Evolutionary conservation across 768 basidiomycete species (phyloP).

Genomic region (Collybia sordida): DNA sequence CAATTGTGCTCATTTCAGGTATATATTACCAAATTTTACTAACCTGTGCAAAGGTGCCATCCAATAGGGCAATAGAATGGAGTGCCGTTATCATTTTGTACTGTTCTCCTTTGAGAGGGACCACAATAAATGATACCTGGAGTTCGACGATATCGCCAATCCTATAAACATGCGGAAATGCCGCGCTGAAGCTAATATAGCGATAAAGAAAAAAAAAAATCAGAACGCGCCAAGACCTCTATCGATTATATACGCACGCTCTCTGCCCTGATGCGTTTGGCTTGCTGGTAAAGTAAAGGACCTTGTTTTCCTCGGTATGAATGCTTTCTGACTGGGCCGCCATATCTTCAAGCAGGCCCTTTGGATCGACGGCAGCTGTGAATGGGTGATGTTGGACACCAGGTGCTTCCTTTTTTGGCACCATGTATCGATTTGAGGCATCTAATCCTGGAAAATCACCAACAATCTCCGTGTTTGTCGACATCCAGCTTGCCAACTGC

Average conservation of each 20-base stretch:
- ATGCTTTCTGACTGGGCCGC: background rate
- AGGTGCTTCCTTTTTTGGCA: conserved; percentile 6
- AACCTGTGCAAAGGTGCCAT: conserved; percentile 10
- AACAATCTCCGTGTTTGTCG: background rate
- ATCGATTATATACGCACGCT: conserved; percentile 1
- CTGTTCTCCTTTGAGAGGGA: conserved; percentile 8
- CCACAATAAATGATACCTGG: conserved; percentile 9
- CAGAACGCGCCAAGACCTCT: too few relatives aligned
- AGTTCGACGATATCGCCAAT: conserved; percentile 13
- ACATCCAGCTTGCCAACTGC: background rate
- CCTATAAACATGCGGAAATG: conserved; percentile 6
- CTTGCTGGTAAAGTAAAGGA: conserved; percentile 7
- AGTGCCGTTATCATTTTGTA: conserved; percentile 11
- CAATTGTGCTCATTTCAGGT: too few relatives aligned
- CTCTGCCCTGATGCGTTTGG: background rate
- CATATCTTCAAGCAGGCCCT: conserved; percentile 7
- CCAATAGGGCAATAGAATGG: conserved; percentile 9
- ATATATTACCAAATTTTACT: too few relatives aligned
- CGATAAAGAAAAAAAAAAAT: background rate
- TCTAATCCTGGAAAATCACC: background rate
- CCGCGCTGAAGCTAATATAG: conserved; percentile 1
- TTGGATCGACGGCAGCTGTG: conserved; percentile 7
- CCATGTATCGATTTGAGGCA: conserved; percentile 12
- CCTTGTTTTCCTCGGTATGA: conserved; percentile 14
- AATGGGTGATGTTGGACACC: conserved; percentile 3